Percentiles rank a stretch among this genome's conserved stretches.
Evolutionary conservation across 2,329 filamentous ascomycete genomes (phyloP).

Genomic region (Cladosporium sp.): DNA sequence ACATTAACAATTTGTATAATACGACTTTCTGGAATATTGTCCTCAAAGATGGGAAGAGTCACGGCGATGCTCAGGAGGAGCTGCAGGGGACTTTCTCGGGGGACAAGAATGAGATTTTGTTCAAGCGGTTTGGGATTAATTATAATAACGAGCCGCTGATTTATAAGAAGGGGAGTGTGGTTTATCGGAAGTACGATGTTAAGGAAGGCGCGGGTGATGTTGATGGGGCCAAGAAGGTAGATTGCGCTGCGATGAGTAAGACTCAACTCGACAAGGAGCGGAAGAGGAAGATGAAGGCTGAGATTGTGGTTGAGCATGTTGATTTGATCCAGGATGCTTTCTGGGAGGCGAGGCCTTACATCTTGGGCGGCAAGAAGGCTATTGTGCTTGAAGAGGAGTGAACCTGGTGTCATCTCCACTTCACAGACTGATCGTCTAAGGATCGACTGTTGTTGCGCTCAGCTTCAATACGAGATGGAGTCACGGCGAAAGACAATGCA

Average conservation of each 20-base stretch:
- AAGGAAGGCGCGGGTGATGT: constrained; percentile 67
- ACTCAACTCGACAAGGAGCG: constrained; percentile 79
- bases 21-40: constrained; percentile 93
- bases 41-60: constrained; percentile 68
- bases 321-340: constrained; percentile 96
- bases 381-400: neutral
- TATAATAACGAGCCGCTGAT: constrained; percentile 96
- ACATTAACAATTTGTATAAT: constrained; percentile 98
- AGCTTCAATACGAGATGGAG: no score
- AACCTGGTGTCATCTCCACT: neutral
- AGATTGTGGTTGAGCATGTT: constrained; percentile 75
- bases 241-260: constrained; percentile 64
- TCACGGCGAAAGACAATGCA: no score
- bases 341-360: constrained; percentile 83
- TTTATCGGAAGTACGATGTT: constrained; percentile 57
- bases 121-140: constrained; percentile 83
- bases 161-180: constrained; percentile 85
- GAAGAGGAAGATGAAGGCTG: constrained; percentile 76
- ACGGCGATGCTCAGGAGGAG: constrained; percentile 73
- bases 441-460: no score
- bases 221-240: constrained; percentile 62
- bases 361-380: constrained; percentile 35
- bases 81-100: constrained; percentile 76
- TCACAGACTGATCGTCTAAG: no score
- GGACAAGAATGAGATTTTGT: constrained; percentile 96